phyloP scores from a whole-genome alignment of 2,329 filamentous ascomycete genomes.

The Lachnum nothofagi region DNA sequence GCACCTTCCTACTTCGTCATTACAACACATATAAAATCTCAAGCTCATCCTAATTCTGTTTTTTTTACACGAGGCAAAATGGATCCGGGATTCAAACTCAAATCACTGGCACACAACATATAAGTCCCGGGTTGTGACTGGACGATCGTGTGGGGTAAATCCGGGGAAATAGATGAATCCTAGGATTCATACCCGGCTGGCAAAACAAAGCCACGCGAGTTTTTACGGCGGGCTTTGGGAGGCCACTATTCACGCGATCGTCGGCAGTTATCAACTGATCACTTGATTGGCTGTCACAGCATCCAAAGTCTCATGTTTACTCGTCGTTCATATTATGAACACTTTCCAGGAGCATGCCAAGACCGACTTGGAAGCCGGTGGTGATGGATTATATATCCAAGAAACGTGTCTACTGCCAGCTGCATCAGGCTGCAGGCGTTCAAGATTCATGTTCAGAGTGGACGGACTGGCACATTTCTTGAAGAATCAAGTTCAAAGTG shows the following conservation, averaged over 20 bases:
- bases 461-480: too few relatives aligned
- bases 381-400: neutral
- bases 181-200: neutral
- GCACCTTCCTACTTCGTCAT: too few relatives aligned
- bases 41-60: too few relatives aligned
- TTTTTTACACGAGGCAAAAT: too few relatives aligned
- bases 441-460: too few relatives aligned
- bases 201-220: neutral
- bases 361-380: neutral
- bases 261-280: neutral
- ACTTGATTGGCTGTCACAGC: neutral
- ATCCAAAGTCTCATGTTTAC: neutral
- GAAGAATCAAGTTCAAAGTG: too few relatives aligned
- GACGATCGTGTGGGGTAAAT: neutral
- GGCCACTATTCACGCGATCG: neutral
- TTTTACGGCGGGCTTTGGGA: neutral
- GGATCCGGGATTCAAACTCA: too few relatives aligned
- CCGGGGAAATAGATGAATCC: neutral
- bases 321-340: neutral
- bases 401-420: neutral
- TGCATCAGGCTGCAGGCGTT: too few relatives aligned
- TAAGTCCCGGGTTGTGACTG: too few relatives aligned
- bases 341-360: neutral
- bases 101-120: too few relatives aligned
- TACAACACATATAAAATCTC: too few relatives aligned